These are phyloP conservation scores for Cercospora sp. DNA, from an alignment of 2,329 filamentous ascomycete genomes.

Conservation along the genomic window DNA sequence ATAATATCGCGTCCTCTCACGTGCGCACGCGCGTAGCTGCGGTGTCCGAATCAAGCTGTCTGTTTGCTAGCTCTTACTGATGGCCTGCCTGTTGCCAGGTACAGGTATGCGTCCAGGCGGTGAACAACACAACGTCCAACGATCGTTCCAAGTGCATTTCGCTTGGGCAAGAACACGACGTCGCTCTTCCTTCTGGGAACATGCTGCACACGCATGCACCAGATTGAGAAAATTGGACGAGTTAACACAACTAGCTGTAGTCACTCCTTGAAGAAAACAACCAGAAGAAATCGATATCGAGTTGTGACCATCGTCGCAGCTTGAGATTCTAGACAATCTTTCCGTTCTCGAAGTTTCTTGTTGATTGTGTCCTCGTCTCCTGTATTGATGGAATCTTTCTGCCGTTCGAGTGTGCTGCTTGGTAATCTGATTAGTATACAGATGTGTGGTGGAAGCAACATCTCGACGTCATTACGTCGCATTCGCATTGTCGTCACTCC, in stretches of 20 bases:
- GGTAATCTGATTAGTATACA: background rate
- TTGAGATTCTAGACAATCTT: background rate
- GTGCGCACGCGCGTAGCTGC: background rate
- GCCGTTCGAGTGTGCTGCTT: background rate
- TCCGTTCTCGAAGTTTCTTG: background rate
- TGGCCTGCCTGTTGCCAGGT: background rate
- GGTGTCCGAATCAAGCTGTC: background rate
- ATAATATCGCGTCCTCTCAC: background rate
- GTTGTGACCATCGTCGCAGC: background rate
- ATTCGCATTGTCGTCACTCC: background rate
- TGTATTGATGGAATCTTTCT: background rate
- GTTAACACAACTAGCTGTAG: slow-evolving; percentile 17
- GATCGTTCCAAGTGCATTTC: background rate
- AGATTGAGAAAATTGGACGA: background rate
- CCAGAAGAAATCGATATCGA: slow-evolving; percentile 20
- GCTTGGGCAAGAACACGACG: background rate
- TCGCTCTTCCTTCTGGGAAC: background rate
- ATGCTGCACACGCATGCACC: background rate
- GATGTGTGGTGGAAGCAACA: background rate
- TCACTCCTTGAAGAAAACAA: slow-evolving; percentile 16
- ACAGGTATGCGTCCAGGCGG: background rate
- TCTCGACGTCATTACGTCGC: background rate
- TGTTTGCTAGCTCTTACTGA: background rate
- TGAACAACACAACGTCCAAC: background rate
- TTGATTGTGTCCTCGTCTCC: background rate